These are phyloP conservation scores for Silybum marianum DNA, from an alignment of 129 eudicot genomes.

Conservation along the genomic window DNA sequence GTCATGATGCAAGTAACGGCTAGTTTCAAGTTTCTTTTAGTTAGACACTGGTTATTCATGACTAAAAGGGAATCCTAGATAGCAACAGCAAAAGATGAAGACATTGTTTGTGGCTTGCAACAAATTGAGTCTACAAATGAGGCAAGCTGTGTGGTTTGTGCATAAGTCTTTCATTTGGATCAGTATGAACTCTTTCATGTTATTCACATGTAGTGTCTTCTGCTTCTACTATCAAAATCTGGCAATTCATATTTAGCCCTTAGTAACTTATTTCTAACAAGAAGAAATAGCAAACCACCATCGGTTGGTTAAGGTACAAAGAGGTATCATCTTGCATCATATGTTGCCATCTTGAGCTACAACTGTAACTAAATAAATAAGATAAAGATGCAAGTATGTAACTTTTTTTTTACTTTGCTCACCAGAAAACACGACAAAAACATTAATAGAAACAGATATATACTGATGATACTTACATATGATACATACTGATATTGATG, in stretches of 20 bases:
- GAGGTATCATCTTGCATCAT: not conserved
- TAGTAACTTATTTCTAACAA: not conserved
- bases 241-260: not conserved
- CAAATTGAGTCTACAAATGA: not conserved
- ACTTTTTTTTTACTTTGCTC: not conserved
- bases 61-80: not conserved
- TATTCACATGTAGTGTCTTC: not conserved
- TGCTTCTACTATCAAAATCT: not conserved
- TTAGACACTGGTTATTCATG: not conserved
- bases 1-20: not conserved
- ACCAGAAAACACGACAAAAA: not conserved
- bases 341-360: not conserved
- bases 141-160: not conserved
- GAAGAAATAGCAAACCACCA: constrained; percentile 1
- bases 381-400: not conserved
- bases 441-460: not conserved
- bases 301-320: not conserved
- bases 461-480: constrained; percentile 1
- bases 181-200: no score
- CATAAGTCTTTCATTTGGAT: no score
- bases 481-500: not conserved
- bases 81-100: not conserved
- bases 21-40: not conserved
- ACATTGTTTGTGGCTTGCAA: not conserved
- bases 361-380: not conserved